phyloP scores from a whole-genome alignment of 1,284 basidiomycete genomes.

The Puccinia hordei region DNA sequence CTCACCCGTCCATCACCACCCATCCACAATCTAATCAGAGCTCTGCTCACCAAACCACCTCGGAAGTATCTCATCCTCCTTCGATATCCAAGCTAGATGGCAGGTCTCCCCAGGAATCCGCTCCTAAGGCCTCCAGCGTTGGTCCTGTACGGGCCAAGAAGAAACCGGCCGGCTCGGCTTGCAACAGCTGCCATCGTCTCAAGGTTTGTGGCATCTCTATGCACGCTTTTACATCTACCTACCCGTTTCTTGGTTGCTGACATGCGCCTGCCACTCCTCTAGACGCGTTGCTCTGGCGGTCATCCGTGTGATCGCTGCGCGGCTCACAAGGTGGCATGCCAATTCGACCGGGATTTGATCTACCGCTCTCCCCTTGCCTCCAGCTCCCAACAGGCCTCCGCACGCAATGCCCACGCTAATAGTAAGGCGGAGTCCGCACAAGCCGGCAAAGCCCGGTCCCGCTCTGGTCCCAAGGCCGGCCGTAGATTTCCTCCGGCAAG shows the following conservation, averaged over 20 bases:
- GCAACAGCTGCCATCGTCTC: constrained; percentile 49
- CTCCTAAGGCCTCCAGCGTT: constrained; percentile 25
- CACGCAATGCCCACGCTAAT: constrained; percentile 34
- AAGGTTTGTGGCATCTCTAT: constrained; percentile 31
- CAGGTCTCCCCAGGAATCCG: constrained; percentile 25
- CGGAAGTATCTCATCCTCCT: background rate
- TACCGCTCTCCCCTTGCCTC: constrained; percentile 50
- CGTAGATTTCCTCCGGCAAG: constrained; percentile 7
- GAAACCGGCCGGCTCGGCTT: constrained; percentile 50
- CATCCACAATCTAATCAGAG: constrained; percentile 10
- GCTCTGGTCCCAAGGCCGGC: constrained; percentile 19
- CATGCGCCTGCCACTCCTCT: background rate
- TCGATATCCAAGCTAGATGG: constrained; percentile 18
- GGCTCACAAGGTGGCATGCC: constrained; percentile 50
- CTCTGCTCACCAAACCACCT: background rate
- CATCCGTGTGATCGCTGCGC: constrained; percentile 50
- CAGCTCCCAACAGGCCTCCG: constrained; percentile 45
- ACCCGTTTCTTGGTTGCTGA: background rate
- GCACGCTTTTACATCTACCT: background rate
- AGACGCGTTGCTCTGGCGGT: constrained; percentile 51
- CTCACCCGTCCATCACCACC: background rate
- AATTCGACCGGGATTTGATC: constrained; percentile 49
- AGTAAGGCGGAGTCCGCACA: background rate
- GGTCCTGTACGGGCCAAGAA: constrained; percentile 51
- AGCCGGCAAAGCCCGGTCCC: constrained; percentile 35